A percentile compares a stretch with the other conserved stretches of the same genome.
These are phyloP conservation scores for Sclerotinia borealis DNA, from an alignment of 2,329 filamentous ascomycete species.

Conservation along the genomic window DNA sequence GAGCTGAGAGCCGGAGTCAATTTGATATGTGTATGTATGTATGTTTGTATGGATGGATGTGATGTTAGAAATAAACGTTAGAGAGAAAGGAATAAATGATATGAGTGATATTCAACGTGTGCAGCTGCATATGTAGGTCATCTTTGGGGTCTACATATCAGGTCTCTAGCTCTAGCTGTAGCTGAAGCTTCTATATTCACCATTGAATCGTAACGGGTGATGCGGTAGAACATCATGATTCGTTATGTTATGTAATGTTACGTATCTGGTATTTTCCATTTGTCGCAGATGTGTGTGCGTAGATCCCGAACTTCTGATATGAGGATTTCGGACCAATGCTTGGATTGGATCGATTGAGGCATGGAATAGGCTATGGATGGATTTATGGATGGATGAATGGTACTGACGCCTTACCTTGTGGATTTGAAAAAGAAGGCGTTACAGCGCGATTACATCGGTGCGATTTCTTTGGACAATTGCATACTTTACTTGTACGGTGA, in stretches of 20 bases:
- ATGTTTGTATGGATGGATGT: not conserved
- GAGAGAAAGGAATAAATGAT: not conserved
- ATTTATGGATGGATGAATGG: not conserved
- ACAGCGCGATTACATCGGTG: not conserved
- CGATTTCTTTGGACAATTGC: not conserved
- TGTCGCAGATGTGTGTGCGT: not conserved
- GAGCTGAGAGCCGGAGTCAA: not conserved
- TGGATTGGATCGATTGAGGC: not conserved
- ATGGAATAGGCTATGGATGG: not conserved
- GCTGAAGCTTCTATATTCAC: not conserved
- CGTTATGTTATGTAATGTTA: no score
- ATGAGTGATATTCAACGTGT: not conserved
- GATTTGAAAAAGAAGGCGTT: not conserved
- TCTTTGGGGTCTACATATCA: slow-evolving; percentile 9
- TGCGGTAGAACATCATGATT: not conserved
- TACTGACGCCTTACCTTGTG: not conserved
- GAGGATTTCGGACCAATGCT: not conserved
- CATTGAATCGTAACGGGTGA: not conserved
- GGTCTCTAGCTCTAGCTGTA: no score
- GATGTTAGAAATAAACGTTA: not conserved
- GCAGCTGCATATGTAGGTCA: slow-evolving; percentile 9
- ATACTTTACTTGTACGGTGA: not conserved
- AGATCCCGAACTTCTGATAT: not conserved
- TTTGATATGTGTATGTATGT: no score
- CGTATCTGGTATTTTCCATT: no score